Evolutionary conservation across 345 rosid genomes (phyloP).

Genomic region (Syzygium grande): DNA sequence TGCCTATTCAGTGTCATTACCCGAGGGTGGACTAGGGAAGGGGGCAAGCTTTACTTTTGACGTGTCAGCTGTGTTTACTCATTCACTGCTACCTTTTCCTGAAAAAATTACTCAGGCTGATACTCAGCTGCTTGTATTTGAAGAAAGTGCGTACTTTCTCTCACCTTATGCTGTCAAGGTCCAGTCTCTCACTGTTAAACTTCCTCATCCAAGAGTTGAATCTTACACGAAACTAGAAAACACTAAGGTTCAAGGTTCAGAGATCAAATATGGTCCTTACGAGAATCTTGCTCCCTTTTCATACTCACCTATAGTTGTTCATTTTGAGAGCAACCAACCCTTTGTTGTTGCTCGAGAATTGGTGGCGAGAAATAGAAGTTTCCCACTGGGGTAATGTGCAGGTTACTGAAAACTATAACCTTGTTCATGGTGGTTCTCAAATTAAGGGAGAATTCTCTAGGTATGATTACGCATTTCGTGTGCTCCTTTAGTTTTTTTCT

Average conservation of each 20-base stretch:
- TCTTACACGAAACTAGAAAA: slow-evolving; percentile 72
- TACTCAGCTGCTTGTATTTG: slow-evolving; percentile 74
- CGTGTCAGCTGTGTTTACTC: slow-evolving; percentile 56
- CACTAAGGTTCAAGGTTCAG: slow-evolving; percentile 54
- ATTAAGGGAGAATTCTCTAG: slow-evolving; percentile 95
- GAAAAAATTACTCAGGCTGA: slow-evolving; percentile 83
- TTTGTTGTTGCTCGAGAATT: slow-evolving; percentile 75
- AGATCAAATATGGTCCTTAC: slow-evolving; percentile 87
- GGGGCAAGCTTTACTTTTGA: slow-evolving; percentile 62
- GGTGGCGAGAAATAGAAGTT: slow-evolving; percentile 77
- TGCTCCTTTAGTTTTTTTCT: not conserved
- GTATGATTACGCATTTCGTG: slow-evolving; percentile 10
- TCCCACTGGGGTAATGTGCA: slow-evolving; percentile 98
- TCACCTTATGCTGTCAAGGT: slow-evolving; percentile 65
- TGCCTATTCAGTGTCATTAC: slow-evolving; percentile 53
- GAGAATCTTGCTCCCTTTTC: slow-evolving; percentile 64
- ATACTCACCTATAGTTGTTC: slow-evolving; percentile 57
- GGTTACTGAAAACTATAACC: slow-evolving; percentile 73
- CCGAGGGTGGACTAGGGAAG: slow-evolving; percentile 34
- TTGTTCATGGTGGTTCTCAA: slow-evolving; percentile 74
- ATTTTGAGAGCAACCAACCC: slow-evolving; percentile 82
- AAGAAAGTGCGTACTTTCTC: slow-evolving; percentile 70
- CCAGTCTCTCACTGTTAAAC: slow-evolving; percentile 64
- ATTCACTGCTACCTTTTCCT: slow-evolving; percentile 63
- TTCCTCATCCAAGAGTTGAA: slow-evolving; percentile 69